Base-by-base conservation (phyloP, 1,284 basidiomycete species). In the Apiotrichum domesticum region DNA sequence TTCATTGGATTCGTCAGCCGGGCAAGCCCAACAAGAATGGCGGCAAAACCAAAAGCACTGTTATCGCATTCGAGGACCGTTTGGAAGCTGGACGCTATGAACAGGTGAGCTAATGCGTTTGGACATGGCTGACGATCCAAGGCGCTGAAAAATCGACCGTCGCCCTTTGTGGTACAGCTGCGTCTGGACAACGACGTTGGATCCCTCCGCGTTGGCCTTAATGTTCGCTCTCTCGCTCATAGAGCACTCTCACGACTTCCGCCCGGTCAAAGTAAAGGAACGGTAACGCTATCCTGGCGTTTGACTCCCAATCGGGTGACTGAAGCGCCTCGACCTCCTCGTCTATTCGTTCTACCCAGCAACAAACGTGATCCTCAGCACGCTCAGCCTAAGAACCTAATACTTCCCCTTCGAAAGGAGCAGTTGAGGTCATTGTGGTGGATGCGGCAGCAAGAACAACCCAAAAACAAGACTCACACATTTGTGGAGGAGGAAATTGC, bases 401-500 rank as follows among this genome's bases (percentile, higher is more conserved):
- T 58, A 14, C 77, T 85, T 14, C 75, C 81, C 13, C 81, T 97
- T 29, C 84, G 93, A 46, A 82, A 80, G 14, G 93, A 97, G 70
- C 93, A 97, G 72, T 80, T 89, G 11, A 87, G 94, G 43, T 97
- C 94, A 3, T 77, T 97, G 45, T 84, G 84, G 52, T 97, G 93
- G 93, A 97, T 97, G 94, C 77, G 95, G 29, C 73, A 79, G 44
- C 90, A 91, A 69, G 93, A 97, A 73, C 79, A 81, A 8, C 63
- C 73, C 0, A 80, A 85, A 52, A 84, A 83, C 6, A 76, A 82
- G 11, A 84, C 87, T 0, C 67, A 74, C 59, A 74, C 77, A 7
- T 97, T 96, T 73, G 73, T 90, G 33, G 93, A 97, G 69, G 93
- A 97, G 72, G 93, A 97, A 72, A 90, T 97, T 44, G 87, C 90